Conservation (phyloP, 2,329 filamentous ascomycete species). For the Colletotrichum kahawae region DNA sequence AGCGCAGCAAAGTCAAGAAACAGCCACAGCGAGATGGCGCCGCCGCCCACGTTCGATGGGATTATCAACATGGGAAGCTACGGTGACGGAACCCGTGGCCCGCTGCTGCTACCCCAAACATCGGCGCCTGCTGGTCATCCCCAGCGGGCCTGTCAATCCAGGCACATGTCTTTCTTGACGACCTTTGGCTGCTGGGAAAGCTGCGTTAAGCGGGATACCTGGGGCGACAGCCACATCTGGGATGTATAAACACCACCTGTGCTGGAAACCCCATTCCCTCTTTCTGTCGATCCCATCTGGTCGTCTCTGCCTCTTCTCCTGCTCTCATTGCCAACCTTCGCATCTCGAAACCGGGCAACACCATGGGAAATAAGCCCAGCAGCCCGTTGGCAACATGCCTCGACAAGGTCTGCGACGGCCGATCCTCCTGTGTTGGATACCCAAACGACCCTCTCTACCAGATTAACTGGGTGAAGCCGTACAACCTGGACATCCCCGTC, state of each 20-base stretch:
- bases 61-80: neutral
- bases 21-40: neutral
- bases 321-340: neutral
- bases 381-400: constrained; percentile 50
- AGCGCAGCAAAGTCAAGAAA: neutral
- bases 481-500: constrained; percentile 56
- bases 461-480: constrained; percentile 54
- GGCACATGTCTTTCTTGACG: neutral
- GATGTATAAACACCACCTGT: neutral
- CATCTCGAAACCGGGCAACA: neutral
- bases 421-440: constrained; percentile 51
- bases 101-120: neutral
- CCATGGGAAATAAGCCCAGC: constrained; percentile 50
- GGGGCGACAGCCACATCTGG: neutral
- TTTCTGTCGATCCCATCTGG: neutral
- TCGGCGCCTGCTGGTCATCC: neutral
- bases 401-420: constrained; percentile 48
- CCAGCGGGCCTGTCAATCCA: neutral
- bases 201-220: neutral
- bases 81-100: neutral
- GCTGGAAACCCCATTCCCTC: neutral
- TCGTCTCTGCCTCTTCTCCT: neutral
- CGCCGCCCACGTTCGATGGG: neutral
- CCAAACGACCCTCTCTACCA: constrained; percentile 50
- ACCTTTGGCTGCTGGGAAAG: neutral